Evolutionary conservation across 352 stramenopile species (phyloP), one percentile per base, ranked within the genome.

Genomic region (Phytophthora syringae): DNA sequence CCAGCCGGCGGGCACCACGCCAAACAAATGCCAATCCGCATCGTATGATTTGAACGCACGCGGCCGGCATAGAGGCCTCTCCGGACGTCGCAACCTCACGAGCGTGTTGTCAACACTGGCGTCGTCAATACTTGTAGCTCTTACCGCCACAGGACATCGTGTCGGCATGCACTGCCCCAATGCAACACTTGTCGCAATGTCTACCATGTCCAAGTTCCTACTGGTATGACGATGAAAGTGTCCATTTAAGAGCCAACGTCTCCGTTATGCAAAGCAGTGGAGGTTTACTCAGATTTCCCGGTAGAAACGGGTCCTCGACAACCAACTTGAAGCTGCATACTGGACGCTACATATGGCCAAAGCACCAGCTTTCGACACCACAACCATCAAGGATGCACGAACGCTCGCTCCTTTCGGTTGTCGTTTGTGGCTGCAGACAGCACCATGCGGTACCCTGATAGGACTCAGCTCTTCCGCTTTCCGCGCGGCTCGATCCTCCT

Each of bases 321-420:
- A 49, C 54, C 42, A 70, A 52, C 24, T 70, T 70, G 63, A 70
- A 70, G 63, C 15, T 65, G 21, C 12, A 39, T 10, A 24, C 2
- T 44, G 16, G 37, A 21, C 37, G 37, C 37, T 13, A 12, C 39
- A 50, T 30, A 4, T 44, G 37, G 16, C 37, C 28, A 16, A 47
- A 61, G 43, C 43, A 48, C 16, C 52, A 27, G 43, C 25, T 55
- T 54, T 58, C 64, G 32, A 72, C 56, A 3, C 21, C 43, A 67
- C 59, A 28, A 71, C 51, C 25, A 54, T 54, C 57, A 54, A 57
- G 43, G 37, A 58, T 59, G 52, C 48, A 18, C 36, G 24, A 59
- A 53, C 37, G 5, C 25, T 49, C 45, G 28, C 45, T 54, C 40
- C 53, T 49, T 28, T 65, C 52, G 63, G 43, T 24, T 45, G 49